Base-by-base conservation (phyloP, 2,329 filamentous ascomycete species). In the Fusarium pininemorale region DNA sequence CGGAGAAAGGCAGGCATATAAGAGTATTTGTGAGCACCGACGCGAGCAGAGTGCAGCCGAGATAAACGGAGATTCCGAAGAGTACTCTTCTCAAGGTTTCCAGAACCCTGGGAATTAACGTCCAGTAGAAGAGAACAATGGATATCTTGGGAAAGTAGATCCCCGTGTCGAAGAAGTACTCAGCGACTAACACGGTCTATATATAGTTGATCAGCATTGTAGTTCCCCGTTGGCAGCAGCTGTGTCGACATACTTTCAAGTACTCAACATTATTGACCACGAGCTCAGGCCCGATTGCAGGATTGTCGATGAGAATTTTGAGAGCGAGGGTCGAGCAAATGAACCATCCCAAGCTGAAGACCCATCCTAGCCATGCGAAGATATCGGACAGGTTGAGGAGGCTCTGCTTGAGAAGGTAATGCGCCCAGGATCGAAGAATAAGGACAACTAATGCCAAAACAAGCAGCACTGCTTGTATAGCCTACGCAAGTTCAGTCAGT, bases 281-380 rank as follows among this genome's bases (percentile, higher is more conserved):
- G 4, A 69, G 64, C 11, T 69, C 66, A 0, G 24, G 3, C 7
- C 64, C 66, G 8, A 55, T n/a, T 2, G 66, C 55, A 12, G 66
- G 66, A 16, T 47, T 69, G 3, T 69, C 42, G 14, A 69, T 69
- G 6, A 69, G 48, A 4, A 63, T 63, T n/a, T 18, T 28, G 3
- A 69, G 56, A 13, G 66, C 66, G 7, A 69, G 39, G 7, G 66
- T 69, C 30, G 66, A 69, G 26, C 64, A 69, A n/a, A 69, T 69
- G 4, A 69, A 69, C 66, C 66, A 69, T 28, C 66, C 66, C 7
- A 69, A 28, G 7, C 64, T 69, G 8, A 69, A 69, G 11, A 63
- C 5, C 64, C 64, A 69, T 16, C 66, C 66, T 9, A 42, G 42
- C 66, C 66, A 69, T 7, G 66, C 64, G 4, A 69, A 63, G 2